phyloP scores from a whole-genome alignment of 352 stramenopile genomes.

The Phytophthora vignae region DNA sequence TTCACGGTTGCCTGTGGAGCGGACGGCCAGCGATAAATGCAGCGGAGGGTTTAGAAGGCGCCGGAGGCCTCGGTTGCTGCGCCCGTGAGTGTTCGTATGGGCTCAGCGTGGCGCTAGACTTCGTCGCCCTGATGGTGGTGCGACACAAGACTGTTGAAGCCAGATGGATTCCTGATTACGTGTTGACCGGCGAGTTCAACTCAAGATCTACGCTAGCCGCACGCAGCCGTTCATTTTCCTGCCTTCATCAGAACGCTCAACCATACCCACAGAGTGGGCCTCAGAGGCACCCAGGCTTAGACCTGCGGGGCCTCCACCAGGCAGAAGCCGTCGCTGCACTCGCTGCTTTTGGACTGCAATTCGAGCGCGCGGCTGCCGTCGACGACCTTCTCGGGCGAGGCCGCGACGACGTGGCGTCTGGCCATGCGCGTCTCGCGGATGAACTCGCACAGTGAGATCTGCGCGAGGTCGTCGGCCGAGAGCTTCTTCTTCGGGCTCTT shows the following conservation, averaged over 20 bases:
- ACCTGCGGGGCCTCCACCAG: conserved; percentile 76
- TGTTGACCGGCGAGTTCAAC: conserved; percentile 15
- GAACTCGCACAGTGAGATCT: conserved; percentile 80
- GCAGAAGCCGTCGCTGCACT: conserved; percentile 84
- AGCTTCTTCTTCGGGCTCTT: conserved; percentile 68
- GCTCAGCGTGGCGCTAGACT: neutral
- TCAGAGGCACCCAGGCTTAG: conserved; percentile 33
- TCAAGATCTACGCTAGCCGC: conserved; percentile 9
- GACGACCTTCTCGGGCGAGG: conserved; percentile 41
- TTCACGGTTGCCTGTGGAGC: no score
- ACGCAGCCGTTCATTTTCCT: conserved; percentile 6
- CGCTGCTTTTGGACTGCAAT: conserved; percentile 72
- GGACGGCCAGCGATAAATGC: neutral
- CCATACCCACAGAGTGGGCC: neutral
- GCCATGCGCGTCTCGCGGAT: conserved; percentile 75
- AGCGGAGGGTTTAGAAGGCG: neutral
- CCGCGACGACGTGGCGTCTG: conserved; percentile 27
- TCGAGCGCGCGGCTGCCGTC: conserved; percentile 43
- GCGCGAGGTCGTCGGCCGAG: conserved; percentile 51
- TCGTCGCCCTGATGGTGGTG: neutral
- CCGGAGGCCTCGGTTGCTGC: neutral
- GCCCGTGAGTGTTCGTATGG: neutral
- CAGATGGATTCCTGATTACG: conserved; percentile 33
- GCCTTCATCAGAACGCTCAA: neutral
- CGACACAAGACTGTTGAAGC: conserved; percentile 25